phyloP scores from a whole-genome alignment of 2,329 filamentous ascomycete genomes.

The Orbilia quercus region DNA sequence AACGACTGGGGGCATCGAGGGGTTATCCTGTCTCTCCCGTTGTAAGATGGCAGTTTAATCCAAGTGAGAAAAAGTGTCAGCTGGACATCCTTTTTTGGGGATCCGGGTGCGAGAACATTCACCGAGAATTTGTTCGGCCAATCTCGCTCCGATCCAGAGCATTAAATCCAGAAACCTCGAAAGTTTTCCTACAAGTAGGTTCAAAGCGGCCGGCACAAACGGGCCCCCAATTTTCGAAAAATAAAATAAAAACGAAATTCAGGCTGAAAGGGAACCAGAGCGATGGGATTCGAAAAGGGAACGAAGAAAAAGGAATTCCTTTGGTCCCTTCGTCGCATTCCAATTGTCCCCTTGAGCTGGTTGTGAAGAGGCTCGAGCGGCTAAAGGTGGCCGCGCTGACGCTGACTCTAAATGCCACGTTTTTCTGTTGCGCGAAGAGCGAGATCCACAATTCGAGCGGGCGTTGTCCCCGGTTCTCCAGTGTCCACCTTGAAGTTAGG shows the following conservation, averaged over 20 bases:
- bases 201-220: slow-evolving; percentile 47
- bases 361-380: slow-evolving; percentile 50
- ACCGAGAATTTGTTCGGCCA: slow-evolving; percentile 34
- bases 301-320: slow-evolving; percentile 21
- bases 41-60: slow-evolving; percentile 34
- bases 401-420: slow-evolving; percentile 54
- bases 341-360: slow-evolving; percentile 18
- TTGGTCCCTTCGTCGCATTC: slow-evolving; percentile 17
- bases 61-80: slow-evolving; percentile 42
- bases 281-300: slow-evolving; percentile 44
- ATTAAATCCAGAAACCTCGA: slow-evolving; percentile 18
- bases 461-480: slow-evolving; percentile 53
- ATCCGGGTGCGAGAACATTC: slow-evolving; percentile 41
- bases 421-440: slow-evolving; percentile 44
- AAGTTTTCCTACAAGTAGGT: too few relatives aligned
- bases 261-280: slow-evolving; percentile 56
- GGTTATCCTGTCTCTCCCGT: slow-evolving; percentile 34
- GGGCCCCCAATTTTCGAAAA: slow-evolving; percentile 7
- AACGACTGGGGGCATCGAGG: slow-evolving; percentile 20
- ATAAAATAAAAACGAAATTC: slow-evolving; percentile 44
- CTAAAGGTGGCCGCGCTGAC: slow-evolving; percentile 16
- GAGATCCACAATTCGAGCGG: slow-evolving; percentile 52
- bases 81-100: slow-evolving; percentile 39
- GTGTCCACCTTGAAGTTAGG: slow-evolving; percentile 42
- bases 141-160: slow-evolving; percentile 37